Percentiles rank a stretch among this genome's conserved stretches.
Conservation (phyloP, 192 early-diverging fungal species). For the Diversispora eburnea region DNA sequence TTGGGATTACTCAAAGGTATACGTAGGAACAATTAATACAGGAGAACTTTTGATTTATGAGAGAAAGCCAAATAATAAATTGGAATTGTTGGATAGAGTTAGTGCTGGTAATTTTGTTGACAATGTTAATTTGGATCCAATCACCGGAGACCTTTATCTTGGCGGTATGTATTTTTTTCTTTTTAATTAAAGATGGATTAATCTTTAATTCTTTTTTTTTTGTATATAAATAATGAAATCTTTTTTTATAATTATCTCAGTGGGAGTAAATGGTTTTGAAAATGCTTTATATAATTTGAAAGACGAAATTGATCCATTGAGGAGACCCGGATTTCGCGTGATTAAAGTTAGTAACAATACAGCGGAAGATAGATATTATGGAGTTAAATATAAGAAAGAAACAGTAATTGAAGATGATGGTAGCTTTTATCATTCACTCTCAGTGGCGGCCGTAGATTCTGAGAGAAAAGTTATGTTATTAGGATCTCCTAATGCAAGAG, state of each 20-base stretch:
- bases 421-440: background rate
- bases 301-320: background rate
- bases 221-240: conserved; percentile 27
- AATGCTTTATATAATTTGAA: background rate
- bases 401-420: background rate
- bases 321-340: conserved; percentile 20
- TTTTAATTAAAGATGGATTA: conserved; percentile 22
- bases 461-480: background rate
- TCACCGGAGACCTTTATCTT: conserved; percentile 21
- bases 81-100: background rate
- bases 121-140: conserved; percentile 19
- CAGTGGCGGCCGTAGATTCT: background rate
- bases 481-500: background rate
- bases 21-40: background rate
- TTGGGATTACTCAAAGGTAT: conserved; percentile 15
- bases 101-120: background rate
- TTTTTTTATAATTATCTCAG: conserved; percentile 18
- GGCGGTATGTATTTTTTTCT: conserved; percentile 15
- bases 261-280: background rate
- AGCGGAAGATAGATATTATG: background rate
- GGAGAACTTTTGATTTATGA: background rate
- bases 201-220: conserved; percentile 30
- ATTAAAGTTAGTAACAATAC: conserved; percentile 30
- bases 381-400: background rate
- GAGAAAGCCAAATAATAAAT: conserved; percentile 5